A percentile compares a stretch with the other conserved stretches of the same genome.
Conservation (phyloP, 2,329 filamentous ascomycete genomes). For the Diaporthe australafricana region DNA sequence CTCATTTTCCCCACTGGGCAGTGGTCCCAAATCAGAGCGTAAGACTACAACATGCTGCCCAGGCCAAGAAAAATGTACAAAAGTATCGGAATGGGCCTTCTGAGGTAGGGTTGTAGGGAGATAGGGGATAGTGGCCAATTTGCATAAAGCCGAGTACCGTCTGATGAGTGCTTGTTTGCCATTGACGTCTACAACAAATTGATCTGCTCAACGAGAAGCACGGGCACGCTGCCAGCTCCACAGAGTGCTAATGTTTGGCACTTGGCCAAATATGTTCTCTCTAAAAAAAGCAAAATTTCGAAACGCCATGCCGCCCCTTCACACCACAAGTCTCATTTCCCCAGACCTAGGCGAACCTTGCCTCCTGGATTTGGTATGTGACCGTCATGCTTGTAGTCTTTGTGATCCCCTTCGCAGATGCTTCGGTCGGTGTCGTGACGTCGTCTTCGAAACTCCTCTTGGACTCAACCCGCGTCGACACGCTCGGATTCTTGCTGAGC, state of each 20-base stretch:
- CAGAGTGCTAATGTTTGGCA: background rate
- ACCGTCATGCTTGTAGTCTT: constrained; percentile 16
- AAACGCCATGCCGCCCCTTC: background rate
- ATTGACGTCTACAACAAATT: background rate
- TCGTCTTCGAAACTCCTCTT: constrained; percentile 8
- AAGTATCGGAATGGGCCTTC: background rate
- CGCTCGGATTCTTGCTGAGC: background rate
- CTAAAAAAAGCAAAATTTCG: no score
- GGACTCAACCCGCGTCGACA: constrained; percentile 1
- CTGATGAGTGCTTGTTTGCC: background rate
- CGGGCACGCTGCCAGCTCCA: background rate
- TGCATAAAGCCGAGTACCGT: no score
- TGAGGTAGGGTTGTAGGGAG: background rate
- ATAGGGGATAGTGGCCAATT: no score
- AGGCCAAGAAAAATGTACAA: no score
- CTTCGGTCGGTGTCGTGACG: background rate
- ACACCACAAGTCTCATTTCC: no score
- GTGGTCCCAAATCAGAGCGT: no score
- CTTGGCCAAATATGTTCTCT: no score
- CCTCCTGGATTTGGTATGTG: background rate
- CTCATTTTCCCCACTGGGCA: no score
- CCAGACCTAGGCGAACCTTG: background rate
- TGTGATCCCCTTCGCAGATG: background rate
- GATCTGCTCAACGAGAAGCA: background rate
- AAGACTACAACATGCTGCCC: no score